phyloP scores from a whole-genome alignment of 1,284 basidiomycete genomes.

The Trametes polyzona region DNA sequence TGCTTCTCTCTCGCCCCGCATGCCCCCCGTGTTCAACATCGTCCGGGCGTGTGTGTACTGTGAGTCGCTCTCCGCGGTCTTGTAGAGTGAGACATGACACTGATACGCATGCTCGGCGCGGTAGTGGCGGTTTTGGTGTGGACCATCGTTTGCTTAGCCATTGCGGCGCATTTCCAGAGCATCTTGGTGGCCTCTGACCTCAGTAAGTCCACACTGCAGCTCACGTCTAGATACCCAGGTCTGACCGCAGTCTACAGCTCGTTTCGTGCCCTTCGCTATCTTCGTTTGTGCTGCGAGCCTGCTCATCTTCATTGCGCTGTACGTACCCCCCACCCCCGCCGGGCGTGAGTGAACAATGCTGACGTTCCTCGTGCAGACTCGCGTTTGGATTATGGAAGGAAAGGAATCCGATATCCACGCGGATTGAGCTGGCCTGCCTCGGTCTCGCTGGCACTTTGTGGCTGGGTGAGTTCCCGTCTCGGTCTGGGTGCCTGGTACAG shows the following conservation, averaged over 20 bases:
- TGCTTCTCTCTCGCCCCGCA: constrained; percentile 36
- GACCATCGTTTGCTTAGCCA: constrained; percentile 73
- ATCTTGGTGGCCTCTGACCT: constrained; percentile 75
- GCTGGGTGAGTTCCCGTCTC: constrained; percentile 57
- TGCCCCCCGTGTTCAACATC: constrained; percentile 66
- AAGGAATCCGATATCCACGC: constrained; percentile 77
- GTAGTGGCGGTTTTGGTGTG: constrained; percentile 68
- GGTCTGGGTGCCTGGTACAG: constrained; percentile 14
- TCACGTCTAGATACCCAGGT: not conserved
- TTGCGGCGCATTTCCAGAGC: constrained; percentile 74
- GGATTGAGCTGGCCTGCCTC: constrained; percentile 70
- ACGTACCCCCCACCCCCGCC: constrained; percentile 33
- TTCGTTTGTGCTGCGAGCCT: constrained; percentile 74
- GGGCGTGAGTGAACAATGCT: not conserved
- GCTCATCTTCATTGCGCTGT: constrained; percentile 70
- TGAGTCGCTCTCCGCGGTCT: constrained; percentile 37
- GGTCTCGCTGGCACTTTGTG: constrained; percentile 76
- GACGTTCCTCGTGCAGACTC: constrained; percentile 46
- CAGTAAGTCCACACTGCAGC: constrained; percentile 51
- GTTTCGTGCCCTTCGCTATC: constrained; percentile 82
- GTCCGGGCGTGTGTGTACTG: constrained; percentile 66
- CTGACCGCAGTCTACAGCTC: constrained; percentile 50
- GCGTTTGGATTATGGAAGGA: constrained; percentile 63
- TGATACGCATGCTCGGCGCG: not conserved
- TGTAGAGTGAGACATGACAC: not conserved